A percentile compares a stretch with the other conserved stretches of the same genome.
Conservation (phyloP, 129 eudicot species). For the Flaveria ramosissima region DNA sequence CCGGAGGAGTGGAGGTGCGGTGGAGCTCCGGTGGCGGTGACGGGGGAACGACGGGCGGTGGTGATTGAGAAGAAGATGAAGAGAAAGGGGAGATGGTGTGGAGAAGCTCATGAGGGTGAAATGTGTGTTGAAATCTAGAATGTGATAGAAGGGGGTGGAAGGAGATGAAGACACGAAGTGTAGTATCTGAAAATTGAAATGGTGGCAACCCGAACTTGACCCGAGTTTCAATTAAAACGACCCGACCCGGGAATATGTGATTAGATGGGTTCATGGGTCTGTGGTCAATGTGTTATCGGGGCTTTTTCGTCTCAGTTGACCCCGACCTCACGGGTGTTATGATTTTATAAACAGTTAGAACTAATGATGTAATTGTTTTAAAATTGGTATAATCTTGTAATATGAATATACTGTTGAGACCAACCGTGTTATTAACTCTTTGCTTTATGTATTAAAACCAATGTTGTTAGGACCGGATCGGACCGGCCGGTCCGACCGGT, state of each 20-base stretch:
- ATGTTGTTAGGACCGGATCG: no score
- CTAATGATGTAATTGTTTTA: no score
- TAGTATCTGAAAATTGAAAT: not conserved
- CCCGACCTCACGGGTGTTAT: no score
- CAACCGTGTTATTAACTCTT: no score
- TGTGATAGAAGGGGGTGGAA: conserved; percentile 1
- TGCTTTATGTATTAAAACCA: no score
- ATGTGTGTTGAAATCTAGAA: conserved; percentile 4
- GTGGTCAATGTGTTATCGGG: no score
- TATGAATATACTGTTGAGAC: no score
- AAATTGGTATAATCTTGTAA: no score
- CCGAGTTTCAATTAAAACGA: not conserved
- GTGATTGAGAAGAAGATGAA: conserved; percentile 11
- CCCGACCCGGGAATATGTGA: not conserved
- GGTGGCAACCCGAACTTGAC: not conserved
- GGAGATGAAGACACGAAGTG: not conserved
- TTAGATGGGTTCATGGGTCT: no score
- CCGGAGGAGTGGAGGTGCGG: conserved; percentile 19
- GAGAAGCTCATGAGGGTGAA: conserved; percentile 7
- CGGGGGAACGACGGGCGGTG: not conserved
- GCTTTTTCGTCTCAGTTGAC: no score
- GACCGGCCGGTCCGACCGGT: no score
- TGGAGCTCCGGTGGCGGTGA: conserved; percentile 16
- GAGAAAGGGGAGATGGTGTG: not conserved
- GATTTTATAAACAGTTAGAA: no score